Conservation (phyloP, 2,329 filamentous ascomycete species). For the Verticillium nubilum region DNA sequence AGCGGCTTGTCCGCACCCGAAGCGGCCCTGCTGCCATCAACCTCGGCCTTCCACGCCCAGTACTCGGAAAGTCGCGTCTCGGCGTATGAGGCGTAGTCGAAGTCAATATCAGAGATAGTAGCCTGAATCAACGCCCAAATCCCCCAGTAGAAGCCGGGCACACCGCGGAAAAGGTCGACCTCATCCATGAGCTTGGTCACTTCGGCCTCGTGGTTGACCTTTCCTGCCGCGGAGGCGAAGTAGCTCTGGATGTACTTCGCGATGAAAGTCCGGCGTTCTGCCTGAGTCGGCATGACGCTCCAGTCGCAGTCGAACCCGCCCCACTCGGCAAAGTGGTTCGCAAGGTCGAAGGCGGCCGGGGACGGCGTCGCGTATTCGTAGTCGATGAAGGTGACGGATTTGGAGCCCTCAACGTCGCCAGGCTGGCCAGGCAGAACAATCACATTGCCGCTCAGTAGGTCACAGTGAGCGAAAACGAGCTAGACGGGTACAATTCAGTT, state of each 20-base stretch:
- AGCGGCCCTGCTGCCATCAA: constrained; percentile 52
- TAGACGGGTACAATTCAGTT: constrained; percentile 24
- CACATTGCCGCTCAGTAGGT: constrained; percentile 92
- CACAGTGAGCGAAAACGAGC: constrained; percentile 92
- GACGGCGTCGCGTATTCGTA: constrained; percentile 97
- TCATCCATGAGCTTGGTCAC: constrained; percentile 67
- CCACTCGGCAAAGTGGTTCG: constrained; percentile 99
- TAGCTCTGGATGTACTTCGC: constrained; percentile 77
- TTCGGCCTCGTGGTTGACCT: constrained; percentile 54
- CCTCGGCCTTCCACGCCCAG: constrained; percentile 81
- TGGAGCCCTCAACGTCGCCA: constrained; percentile 15
- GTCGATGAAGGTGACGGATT: constrained; percentile 80
- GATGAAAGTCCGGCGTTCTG: constrained; percentile 75
- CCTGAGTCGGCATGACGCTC: constrained; percentile 69
- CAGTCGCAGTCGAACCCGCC: constrained; percentile 95
- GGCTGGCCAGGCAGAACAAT: constrained; percentile 61
- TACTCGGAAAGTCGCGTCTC: constrained; percentile 85
- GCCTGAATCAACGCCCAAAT: constrained; percentile 96
- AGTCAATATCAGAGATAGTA: constrained; percentile 90
- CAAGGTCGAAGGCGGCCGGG: constrained; percentile 90
- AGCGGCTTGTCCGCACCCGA: constrained; percentile 59
- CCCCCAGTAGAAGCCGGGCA: constrained; percentile 88
- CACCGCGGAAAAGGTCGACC: constrained; percentile 80
- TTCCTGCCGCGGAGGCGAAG: constrained; percentile 40
- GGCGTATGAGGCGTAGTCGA: constrained; percentile 91